Percentiles rank a stretch among this genome's conserved stretches.
Conservation (phyloP, 306 rosid species). For the Rosa multiflora region DNA sequence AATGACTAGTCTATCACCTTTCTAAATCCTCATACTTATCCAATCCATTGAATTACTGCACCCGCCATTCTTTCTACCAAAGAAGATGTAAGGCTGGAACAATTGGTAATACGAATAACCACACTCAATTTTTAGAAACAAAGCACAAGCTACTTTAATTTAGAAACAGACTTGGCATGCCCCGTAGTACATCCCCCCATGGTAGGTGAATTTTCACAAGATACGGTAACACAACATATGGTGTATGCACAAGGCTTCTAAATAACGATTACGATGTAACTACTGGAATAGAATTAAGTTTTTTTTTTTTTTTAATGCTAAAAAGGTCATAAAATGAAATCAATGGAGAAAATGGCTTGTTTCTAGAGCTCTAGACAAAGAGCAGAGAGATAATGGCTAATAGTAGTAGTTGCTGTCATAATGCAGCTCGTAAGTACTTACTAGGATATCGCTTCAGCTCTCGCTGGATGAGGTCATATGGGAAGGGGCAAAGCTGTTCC, state of each 20-base stretch:
- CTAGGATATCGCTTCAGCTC: constrained; percentile 98
- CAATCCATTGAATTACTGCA: not conserved
- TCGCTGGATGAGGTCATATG: constrained; percentile 84
- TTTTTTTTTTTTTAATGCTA: not conserved
- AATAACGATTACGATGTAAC: not conserved
- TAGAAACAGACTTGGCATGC: not conserved
- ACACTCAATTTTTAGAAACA: not conserved
- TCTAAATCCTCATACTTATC: not conserved
- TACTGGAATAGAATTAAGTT: not conserved
- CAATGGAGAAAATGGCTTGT: not conserved
- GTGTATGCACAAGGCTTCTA: not conserved
- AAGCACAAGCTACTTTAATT: not conserved
- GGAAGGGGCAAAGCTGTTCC: constrained; percentile 97
- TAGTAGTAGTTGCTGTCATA: not conserved
- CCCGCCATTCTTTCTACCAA: not conserved
- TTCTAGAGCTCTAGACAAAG: not conserved
- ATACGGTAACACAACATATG: too few relatives aligned
- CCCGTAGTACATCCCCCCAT: not conserved
- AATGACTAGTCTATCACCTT: not conserved
- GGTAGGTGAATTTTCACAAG: too few relatives aligned
- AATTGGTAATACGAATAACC: not conserved
- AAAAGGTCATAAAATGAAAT: not conserved
- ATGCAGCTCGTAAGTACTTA: constrained; percentile 30
- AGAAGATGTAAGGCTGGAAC: not conserved
- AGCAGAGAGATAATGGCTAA: not conserved